phyloP scores from a whole-genome alignment of 2,329 filamentous ascomycete genomes.

The Ascochyta koolunga region DNA sequence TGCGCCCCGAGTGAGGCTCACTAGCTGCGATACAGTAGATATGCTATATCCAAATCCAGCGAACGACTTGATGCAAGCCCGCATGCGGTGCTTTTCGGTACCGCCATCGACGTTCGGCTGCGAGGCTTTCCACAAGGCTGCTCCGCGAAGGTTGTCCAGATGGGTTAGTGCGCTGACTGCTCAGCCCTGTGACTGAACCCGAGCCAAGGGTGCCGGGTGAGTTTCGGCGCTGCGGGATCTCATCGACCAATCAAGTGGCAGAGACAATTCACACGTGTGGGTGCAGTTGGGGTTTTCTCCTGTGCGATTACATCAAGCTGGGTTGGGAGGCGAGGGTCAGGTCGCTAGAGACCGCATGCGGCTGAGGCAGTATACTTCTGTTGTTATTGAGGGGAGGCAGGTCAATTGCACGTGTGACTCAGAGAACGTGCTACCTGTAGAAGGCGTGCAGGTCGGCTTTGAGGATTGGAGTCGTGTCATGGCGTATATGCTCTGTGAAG shows the following conservation, averaged over 20 bases:
- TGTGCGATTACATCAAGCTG: background rate
- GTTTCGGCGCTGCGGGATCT: background rate
- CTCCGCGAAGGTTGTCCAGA: slow-evolving; percentile 14
- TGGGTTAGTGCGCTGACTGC: slow-evolving; percentile 1
- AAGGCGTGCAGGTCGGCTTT: background rate
- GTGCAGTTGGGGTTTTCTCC: background rate
- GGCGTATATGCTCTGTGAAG: slow-evolving; percentile 12
- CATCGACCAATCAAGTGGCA: background rate
- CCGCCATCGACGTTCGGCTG: slow-evolving; percentile 8
- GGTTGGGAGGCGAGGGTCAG: slow-evolving; percentile 4
- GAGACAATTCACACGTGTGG: background rate
- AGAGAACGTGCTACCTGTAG: background rate
- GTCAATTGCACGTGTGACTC: background rate
- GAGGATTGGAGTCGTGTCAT: slow-evolving; percentile 2
- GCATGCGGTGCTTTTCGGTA: background rate
- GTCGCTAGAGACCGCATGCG: slow-evolving; percentile 1
- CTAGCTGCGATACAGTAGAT: slow-evolving; percentile 3
- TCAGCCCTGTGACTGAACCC: slow-evolving; percentile 6
- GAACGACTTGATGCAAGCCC: slow-evolving; percentile 3
- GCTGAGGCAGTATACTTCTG: slow-evolving; percentile 1
- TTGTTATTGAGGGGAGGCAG: background rate
- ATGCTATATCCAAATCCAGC: slow-evolving; percentile 6
- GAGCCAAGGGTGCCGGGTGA: slow-evolving; percentile 3
- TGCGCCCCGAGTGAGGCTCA: slow-evolving; percentile 8
- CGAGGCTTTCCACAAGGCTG: slow-evolving; percentile 14